Evolutionary conservation across 768 basidiomycete genomes (phyloP).

Genomic region (Tulasnella calospora): DNA sequence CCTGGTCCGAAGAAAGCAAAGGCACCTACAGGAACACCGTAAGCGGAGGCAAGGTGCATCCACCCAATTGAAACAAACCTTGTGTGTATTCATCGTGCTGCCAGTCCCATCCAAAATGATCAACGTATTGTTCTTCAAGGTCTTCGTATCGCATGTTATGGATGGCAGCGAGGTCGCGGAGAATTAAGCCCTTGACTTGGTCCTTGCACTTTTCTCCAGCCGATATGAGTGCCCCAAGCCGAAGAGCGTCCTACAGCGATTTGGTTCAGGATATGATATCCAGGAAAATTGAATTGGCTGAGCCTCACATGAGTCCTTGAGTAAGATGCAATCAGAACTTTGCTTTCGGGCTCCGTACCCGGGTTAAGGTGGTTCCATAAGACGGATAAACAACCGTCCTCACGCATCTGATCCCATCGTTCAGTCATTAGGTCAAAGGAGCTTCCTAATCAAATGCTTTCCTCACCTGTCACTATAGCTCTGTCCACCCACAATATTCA

Average conservation of each 20-base stretch:
- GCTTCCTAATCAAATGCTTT: constrained; percentile 36
- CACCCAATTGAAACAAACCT: constrained; percentile 33
- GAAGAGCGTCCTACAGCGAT: constrained; percentile 37
- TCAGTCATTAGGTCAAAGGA: constrained; percentile 43
- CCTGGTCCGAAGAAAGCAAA: constrained; percentile 44
- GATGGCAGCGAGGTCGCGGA: constrained; percentile 36
- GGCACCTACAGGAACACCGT: constrained; percentile 36
- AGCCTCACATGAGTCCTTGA: constrained; percentile 35
- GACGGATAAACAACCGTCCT: constrained; percentile 47
- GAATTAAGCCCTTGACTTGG: constrained; percentile 33
- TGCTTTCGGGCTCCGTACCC: constrained; percentile 31
- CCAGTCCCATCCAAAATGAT: constrained; percentile 39
- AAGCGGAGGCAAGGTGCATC: neutral
- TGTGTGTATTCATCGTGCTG: constrained; percentile 34
- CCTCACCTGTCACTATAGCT: constrained; percentile 40
- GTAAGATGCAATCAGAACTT: constrained; percentile 43
- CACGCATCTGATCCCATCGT: constrained; percentile 31
- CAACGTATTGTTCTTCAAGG: constrained; percentile 29
- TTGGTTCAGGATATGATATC: neutral
- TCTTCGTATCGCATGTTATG: constrained; percentile 32
- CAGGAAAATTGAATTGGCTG: neutral
- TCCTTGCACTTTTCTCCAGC: constrained; percentile 5
- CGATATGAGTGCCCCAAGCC: constrained; percentile 39
- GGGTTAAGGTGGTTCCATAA: constrained; percentile 28
- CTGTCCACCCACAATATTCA: constrained; percentile 42